Evolutionary conservation across 495 filamentous ascomycete genomes (phyloP).

Genomic region (Aspergillus taichungensis): DNA sequence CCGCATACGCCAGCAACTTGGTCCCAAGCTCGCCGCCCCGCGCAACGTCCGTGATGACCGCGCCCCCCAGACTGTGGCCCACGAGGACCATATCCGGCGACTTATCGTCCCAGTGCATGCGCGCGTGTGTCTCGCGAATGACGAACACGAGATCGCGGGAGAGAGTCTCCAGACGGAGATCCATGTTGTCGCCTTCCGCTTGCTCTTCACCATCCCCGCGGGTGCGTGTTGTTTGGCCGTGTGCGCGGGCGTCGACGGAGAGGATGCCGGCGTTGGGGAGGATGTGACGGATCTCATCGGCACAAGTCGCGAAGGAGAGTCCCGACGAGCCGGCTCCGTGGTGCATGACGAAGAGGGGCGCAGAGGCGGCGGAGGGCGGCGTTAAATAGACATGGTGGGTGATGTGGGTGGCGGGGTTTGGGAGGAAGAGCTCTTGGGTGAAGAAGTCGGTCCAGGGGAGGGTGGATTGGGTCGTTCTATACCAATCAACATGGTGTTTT

Average conservation of each 20-base stretch:
- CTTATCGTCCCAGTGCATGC: slow-evolving; percentile 62
- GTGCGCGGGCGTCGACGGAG: slow-evolving; percentile 75
- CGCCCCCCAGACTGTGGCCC: slow-evolving; percentile 94
- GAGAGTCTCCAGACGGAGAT: slow-evolving; percentile 61
- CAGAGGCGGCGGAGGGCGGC: slow-evolving; percentile 37
- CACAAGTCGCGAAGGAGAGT: slow-evolving; percentile 76
- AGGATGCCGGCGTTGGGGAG: slow-evolving; percentile 78
- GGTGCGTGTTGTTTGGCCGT: slow-evolving; percentile 60
- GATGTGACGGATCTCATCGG: slow-evolving; percentile 63
- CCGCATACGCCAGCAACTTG: slow-evolving; percentile 73
- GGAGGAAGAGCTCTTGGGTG: slow-evolving; percentile 69
- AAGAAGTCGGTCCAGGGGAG: slow-evolving; percentile 88
- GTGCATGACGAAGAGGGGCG: slow-evolving; percentile 77
- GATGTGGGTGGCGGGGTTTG: slow-evolving; percentile 39
- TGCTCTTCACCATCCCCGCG: slow-evolving; percentile 16
- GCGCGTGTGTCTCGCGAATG: slow-evolving; percentile 50
- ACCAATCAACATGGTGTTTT: slow-evolving; percentile 5
- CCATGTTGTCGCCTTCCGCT: slow-evolving; percentile 23
- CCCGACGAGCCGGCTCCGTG: slow-evolving; percentile 88
- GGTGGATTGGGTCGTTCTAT: slow-evolving; percentile 24
- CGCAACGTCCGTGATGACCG: slow-evolving; percentile 81
- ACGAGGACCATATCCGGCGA: slow-evolving; percentile 73
- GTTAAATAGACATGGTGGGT: slow-evolving; percentile 82
- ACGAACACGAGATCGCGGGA: slow-evolving; percentile 64
- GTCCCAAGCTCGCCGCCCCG: slow-evolving; percentile 53